phyloP scores from a whole-genome alignment of 805 yeast genomes.

The Cyberlindnera suaveolens region DNA sequence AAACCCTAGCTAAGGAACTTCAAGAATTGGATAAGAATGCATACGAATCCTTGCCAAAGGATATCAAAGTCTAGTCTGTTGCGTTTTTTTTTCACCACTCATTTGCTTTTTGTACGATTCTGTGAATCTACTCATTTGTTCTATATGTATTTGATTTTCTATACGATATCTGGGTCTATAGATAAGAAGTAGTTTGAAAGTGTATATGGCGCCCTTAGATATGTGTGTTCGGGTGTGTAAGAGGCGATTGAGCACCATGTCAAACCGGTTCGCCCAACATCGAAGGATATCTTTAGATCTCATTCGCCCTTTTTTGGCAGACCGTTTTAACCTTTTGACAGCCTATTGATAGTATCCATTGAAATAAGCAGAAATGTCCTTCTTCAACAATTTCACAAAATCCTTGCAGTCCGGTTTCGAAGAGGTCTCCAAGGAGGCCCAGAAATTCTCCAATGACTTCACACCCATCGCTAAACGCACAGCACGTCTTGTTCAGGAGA shows the following conservation, averaged over 20 bases:
- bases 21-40: constrained; percentile 6
- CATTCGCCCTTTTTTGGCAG: no score
- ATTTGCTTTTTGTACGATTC: neutral
- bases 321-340: neutral
- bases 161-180: no score
- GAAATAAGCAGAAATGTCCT: constrained; percentile 18
- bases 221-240: no score
- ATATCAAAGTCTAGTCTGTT: constrained; percentile 1
- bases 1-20: constrained; percentile 12
- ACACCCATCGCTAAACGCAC: constrained; percentile 57
- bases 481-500: constrained; percentile 52
- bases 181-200: no score
- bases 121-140: no score
- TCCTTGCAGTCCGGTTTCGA: constrained; percentile 19
- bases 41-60: constrained; percentile 16
- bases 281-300: no score
- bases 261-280: no score
- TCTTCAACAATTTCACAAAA: constrained; percentile 22
- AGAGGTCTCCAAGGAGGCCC: constrained; percentile 32
- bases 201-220: no score
- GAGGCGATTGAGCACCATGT: no score
- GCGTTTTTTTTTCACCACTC: neutral
- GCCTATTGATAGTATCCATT: neutral
- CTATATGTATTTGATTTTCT: no score
- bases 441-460: constrained; percentile 34